phyloP scores from a whole-genome alignment of 139 green algal genomes.

The Edaphochlamys debaryana region DNA sequence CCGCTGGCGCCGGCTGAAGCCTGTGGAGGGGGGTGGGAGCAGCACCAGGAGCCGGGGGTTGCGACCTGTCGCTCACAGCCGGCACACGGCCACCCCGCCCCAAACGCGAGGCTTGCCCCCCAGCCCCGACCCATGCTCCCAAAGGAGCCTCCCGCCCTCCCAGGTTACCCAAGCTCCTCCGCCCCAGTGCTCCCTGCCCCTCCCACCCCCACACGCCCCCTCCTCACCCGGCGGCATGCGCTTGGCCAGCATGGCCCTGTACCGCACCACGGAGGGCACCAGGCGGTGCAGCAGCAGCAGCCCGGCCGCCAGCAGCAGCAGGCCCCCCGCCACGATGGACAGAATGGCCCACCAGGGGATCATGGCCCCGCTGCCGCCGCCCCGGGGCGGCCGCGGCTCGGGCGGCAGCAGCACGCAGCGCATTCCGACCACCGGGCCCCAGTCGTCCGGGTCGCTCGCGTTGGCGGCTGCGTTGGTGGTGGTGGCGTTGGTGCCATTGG shows the following conservation, averaged over 20 bases:
- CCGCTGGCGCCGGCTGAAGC: slow-evolving; percentile 11
- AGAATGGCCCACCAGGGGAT: slow-evolving; percentile 18
- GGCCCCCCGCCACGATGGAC: background rate
- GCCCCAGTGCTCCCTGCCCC: no score
- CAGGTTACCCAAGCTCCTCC: no score
- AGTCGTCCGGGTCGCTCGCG: background rate
- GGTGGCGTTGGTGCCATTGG: background rate
- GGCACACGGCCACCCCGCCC: no score
- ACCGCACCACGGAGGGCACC: slow-evolving; percentile 15
- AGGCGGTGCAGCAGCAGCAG: background rate
- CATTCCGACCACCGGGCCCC: no score
- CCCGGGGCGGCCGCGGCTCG: background rate
- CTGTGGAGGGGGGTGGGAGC: background rate
- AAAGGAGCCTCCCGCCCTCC: no score
- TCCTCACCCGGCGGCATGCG: slow-evolving; percentile 24
- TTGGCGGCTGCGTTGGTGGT: background rate
- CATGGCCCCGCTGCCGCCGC: no score
- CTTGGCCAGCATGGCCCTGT: slow-evolving; percentile 3
- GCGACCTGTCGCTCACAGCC: no score
- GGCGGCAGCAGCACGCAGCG: no score
- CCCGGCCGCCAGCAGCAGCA: background rate
- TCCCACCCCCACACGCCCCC: background rate
- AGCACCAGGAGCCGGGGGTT: no score
- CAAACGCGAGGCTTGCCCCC: no score
- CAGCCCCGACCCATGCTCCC: no score